Conservation (phyloP, 768 basidiomycete species). For the Amanita polypyramis region DNA sequence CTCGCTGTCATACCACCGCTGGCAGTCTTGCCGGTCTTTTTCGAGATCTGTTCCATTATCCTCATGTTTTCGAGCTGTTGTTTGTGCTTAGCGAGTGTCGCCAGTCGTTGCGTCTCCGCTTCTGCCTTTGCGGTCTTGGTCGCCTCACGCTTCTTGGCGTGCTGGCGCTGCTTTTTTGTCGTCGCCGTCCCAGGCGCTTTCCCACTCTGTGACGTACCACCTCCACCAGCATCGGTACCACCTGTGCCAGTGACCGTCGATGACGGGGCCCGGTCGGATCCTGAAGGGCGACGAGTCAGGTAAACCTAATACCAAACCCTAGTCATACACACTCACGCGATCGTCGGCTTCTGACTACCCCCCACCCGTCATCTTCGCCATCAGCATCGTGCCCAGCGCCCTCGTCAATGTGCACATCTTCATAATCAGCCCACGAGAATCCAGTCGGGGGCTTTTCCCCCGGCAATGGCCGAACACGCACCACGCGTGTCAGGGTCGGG, state of each 20-base stretch:
- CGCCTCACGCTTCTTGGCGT: slow-evolving; percentile 47
- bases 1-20: slow-evolving; percentile 54
- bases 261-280: slow-evolving; percentile 8
- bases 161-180: slow-evolving; percentile 65
- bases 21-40: slow-evolving; percentile 21
- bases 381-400: slow-evolving; percentile 46
- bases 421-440: slow-evolving; percentile 72
- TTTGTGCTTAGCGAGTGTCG: slow-evolving; percentile 45
- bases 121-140: slow-evolving; percentile 48
- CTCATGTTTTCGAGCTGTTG: slow-evolving; percentile 44
- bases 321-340: slow-evolving; percentile 24
- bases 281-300: slow-evolving; percentile 4
- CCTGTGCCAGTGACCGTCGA: slow-evolving; percentile 5
- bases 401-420: slow-evolving; percentile 40
- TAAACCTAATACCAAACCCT: not conserved
- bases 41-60: slow-evolving; percentile 37
- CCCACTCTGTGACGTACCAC: slow-evolving; percentile 8
- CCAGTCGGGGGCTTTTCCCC: slow-evolving; percentile 51
- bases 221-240: slow-evolving; percentile 1
- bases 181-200: slow-evolving; percentile 33
- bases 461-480: slow-evolving; percentile 52
- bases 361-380: slow-evolving; percentile 75
- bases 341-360: slow-evolving; percentile 52
- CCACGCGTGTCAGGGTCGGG: slow-evolving; percentile 48
- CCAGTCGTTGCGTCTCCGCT: slow-evolving; percentile 39